A percentile compares a stretch with the other conserved stretches of the same genome.
Evolutionary conservation across 306 rosid species (phyloP).

Genomic region (Sindora glabra): DNA sequence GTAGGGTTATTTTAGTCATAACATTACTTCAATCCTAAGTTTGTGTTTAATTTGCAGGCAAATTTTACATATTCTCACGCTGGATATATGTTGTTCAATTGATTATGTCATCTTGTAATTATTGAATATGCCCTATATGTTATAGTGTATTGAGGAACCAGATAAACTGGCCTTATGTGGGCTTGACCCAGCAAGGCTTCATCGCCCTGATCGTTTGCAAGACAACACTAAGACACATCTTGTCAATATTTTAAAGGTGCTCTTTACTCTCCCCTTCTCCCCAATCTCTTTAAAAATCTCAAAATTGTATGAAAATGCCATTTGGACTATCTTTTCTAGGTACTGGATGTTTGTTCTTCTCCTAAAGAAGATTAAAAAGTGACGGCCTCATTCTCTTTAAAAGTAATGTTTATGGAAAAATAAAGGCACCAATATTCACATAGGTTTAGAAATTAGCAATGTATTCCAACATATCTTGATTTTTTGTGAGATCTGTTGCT

Average conservation of each 20-base stretch:
- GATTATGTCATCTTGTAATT: conserved; percentile 17
- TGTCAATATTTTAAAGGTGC: conserved; percentile 73
- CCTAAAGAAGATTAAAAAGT: neutral
- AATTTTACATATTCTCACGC: conserved; percentile 17
- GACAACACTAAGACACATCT: conserved; percentile 56
- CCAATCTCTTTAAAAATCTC: neutral
- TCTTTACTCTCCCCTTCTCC: neutral
- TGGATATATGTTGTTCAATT: conserved; percentile 9
- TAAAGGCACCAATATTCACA: neutral
- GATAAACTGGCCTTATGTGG: conserved; percentile 79
- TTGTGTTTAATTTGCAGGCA: conserved; percentile 27
- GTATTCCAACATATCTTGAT: no score
- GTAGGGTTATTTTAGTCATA: conserved; percentile 8
- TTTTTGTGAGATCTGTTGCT: neutral
- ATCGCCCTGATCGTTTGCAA: conserved; percentile 81
- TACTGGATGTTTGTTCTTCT: neutral
- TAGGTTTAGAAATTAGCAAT: neutral
- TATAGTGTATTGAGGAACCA: conserved; percentile 56
- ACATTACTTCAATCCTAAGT: conserved; percentile 3
- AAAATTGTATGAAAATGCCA: neutral
- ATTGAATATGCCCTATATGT: conserved; percentile 8
- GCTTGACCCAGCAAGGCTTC: conserved; percentile 70
- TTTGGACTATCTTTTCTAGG: neutral
- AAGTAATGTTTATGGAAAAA: conserved; percentile 9
- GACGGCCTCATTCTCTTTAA: no score